Base-by-base conservation (phyloP, 2,329 filamentous ascomycete species). In the Diaporthe sp. region DNA sequence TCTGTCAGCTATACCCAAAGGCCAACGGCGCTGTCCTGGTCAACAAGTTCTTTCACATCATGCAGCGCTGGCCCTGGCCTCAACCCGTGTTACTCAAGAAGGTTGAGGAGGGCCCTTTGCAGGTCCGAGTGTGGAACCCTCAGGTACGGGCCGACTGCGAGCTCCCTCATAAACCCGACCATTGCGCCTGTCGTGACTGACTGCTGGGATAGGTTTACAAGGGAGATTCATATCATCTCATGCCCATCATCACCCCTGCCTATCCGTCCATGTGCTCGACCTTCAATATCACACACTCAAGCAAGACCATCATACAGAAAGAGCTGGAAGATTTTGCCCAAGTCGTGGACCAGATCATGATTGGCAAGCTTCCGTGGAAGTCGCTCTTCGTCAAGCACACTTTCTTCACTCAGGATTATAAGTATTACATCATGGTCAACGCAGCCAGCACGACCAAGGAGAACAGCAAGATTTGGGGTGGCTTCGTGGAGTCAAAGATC, bases 261-360 rank as follows among this genome's bases (percentile, higher is more conserved):
- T 98, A 98, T 82, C 97, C 97, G 3, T 97, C 95, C 66, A 98
- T 98, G 96, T 98, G 97, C 82, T 93, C 97, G 2, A 98, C 97
- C 0, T 97, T 97, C 86, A 98, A 98, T 80, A 93, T 99, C 75
- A 96, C 94, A 4, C 88, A 91, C 77, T 98, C 96, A 1, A 97
- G 95, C 2, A 94, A 95, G 86, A 87, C 90, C 9, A 91, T 98
- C 66, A 95, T 99, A 80, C 90, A 95, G 77, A 89, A 92, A 61
- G 97, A 99, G 81, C 90, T 98, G 27, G 88, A 92, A 76, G 91
- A 94, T 50, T 97, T 93, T 7, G 90, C 92, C 69, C 88, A 94
- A 69, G 93, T 98, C 71, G 92, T 95, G 13, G 92, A 94, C 76
- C 91, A 92, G 78, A 97, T 99, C 75, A 93, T 96, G 84, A 82